A percentile compares a stretch with the other conserved stretches of the same genome.
phyloP scores from a whole-genome alignment of 768 basidiomycete species.

The Amanita polypyramis region DNA sequence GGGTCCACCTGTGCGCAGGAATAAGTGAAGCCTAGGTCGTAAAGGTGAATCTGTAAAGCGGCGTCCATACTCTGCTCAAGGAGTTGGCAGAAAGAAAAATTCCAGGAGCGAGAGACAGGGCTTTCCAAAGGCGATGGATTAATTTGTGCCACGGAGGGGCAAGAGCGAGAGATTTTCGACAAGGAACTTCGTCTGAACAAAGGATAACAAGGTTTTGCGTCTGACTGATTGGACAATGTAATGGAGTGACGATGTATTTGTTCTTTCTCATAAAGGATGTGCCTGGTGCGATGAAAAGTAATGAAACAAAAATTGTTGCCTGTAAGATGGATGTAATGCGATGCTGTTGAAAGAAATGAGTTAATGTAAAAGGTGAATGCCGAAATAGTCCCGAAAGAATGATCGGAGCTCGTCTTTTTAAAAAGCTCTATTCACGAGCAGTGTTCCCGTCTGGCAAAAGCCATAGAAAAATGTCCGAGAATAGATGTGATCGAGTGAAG shows the following conservation, averaged over 20 bases:
- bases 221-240: background rate
- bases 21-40: background rate
- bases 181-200: background rate
- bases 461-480: background rate
- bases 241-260: background rate
- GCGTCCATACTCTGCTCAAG: background rate
- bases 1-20: background rate
- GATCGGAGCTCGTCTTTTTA: slow-evolving; percentile 12
- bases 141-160: background rate
- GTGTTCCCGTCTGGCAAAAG: background rate
- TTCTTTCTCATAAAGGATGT: background rate
- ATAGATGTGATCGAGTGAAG: background rate
- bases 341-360: background rate
- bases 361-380: slow-evolving; percentile 9
- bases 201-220: background rate
- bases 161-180: background rate
- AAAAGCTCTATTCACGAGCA: background rate
- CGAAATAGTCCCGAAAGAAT: slow-evolving; percentile 14
- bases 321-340: background rate
- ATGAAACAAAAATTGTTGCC: background rate
- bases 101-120: background rate
- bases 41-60: background rate
- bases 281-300: background rate
- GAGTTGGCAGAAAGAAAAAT: background rate
- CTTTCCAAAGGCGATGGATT: background rate